Evolutionary conservation across 805 yeast genomes (phyloP).

Genomic region (Hanseniaspora guilliermondii): DNA sequence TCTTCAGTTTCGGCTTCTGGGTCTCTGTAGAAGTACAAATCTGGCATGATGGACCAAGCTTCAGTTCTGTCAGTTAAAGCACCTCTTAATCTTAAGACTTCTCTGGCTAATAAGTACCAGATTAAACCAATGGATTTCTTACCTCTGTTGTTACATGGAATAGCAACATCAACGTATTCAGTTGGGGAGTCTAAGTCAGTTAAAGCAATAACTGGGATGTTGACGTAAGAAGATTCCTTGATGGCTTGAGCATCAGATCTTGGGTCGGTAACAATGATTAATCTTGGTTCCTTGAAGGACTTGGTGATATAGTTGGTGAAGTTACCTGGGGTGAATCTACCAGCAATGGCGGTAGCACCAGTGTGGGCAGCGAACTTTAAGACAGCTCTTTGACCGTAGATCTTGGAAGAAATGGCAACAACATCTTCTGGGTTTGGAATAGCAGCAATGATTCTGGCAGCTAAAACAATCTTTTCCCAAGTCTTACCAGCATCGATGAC

Average conservation of each 20-base stretch:
- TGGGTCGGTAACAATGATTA: slow-evolving; percentile 98
- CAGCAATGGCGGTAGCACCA: slow-evolving; percentile 99
- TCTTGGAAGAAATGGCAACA: slow-evolving; percentile 97
- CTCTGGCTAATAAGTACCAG: slow-evolving; percentile 99
- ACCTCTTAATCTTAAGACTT: slow-evolving; percentile 98
- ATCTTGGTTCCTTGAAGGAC: slow-evolving; percentile 99
- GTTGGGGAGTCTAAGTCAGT: slow-evolving; percentile 98
- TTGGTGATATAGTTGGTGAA: slow-evolving; percentile 99
- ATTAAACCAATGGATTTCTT: slow-evolving; percentile 98
- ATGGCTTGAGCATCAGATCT: slow-evolving; percentile 99
- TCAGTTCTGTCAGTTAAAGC: slow-evolving; percentile 89
- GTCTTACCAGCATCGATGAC: slow-evolving; percentile 97
- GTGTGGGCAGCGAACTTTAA: slow-evolving; percentile 99
- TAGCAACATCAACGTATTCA: slow-evolving; percentile 98
- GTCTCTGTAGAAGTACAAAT: slow-evolving; percentile 99
- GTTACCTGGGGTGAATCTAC: slow-evolving; percentile 99
- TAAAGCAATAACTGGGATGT: slow-evolving; percentile 99
- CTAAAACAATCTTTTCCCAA: slow-evolving; percentile 98
- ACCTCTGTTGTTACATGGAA: slow-evolving; percentile 99
- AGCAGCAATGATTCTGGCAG: slow-evolving; percentile 99
- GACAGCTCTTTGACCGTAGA: slow-evolving; percentile 99
- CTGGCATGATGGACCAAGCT: slow-evolving; percentile 99
- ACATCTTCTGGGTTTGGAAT: slow-evolving; percentile 97
- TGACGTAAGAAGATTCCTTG: slow-evolving; percentile 98
- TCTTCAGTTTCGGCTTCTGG: slow-evolving; percentile 94